Conservation (phyloP, 768 basidiomycete species). For the Mycena vulgaris region DNA sequence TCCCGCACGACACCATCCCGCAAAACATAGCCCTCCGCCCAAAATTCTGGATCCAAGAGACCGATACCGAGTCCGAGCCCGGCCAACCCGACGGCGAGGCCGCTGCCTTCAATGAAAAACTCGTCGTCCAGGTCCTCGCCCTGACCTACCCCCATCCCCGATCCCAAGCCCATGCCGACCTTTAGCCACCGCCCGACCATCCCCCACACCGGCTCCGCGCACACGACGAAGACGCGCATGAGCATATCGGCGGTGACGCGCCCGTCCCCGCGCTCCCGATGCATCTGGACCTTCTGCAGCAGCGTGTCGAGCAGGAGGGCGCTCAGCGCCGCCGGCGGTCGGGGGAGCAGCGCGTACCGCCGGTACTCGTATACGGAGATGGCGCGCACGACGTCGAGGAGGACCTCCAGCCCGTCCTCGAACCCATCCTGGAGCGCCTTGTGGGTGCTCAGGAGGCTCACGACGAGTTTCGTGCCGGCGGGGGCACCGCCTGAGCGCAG, state of each 20-base stretch:
- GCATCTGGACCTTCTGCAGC: constrained; percentile 69
- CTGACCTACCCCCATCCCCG: constrained; percentile 50
- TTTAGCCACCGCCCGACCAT: constrained; percentile 82
- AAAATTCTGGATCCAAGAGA: constrained; percentile 81
- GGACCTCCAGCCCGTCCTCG: constrained; percentile 68
- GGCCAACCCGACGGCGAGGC: constrained; percentile 65
- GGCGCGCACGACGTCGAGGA: constrained; percentile 65
- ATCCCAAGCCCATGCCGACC: constrained; percentile 75
- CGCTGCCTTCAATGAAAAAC: constrained; percentile 86
- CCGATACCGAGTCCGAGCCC: constrained; percentile 53
- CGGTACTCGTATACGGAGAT: constrained; percentile 47
- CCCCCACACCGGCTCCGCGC: constrained; percentile 80
- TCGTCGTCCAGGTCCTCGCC: constrained; percentile 73
- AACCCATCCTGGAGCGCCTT: constrained; percentile 72
- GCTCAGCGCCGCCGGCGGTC: constrained; percentile 67
- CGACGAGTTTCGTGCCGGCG: constrained; percentile 56
- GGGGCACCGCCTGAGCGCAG: constrained; percentile 65
- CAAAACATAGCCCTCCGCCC: constrained; percentile 80
- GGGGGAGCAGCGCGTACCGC: constrained; percentile 40
- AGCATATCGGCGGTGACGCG: constrained; percentile 67
- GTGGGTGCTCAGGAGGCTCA: constrained; percentile 79
- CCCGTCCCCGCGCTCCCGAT: constrained; percentile 70
- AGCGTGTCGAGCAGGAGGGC: constrained; percentile 76
- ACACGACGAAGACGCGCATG: constrained; percentile 72
- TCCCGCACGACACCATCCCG: constrained; percentile 57